phyloP scores from a whole-genome alignment of 192 early-diverging fungal genomes.

The Coemansia interrupta region DNA sequence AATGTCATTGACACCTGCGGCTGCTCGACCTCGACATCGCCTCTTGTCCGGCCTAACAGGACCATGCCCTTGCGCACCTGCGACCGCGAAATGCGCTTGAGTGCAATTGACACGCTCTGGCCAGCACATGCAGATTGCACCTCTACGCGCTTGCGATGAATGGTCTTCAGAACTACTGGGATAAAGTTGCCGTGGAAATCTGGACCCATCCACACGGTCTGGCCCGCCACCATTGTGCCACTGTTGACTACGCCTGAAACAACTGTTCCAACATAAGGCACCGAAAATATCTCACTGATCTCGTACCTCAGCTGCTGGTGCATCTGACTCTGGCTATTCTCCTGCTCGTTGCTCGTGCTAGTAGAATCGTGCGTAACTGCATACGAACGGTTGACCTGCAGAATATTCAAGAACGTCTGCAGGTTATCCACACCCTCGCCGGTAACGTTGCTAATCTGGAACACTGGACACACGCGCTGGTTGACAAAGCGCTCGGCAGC shows the following conservation, averaged over 20 bases:
- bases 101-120: conserved; percentile 78
- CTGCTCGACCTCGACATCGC: conserved; percentile 3
- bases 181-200: conserved; percentile 79
- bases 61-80: conserved; percentile 73
- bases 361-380: background rate
- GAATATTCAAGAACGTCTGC: conserved; percentile 79
- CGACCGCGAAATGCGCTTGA: conserved; percentile 79
- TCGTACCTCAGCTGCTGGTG: conserved; percentile 67
- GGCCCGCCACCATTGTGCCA: conserved; percentile 77
- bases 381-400: conserved; percentile 59
- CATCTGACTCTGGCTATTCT: background rate
- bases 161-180: conserved; percentile 73
- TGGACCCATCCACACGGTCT: conserved; percentile 80
- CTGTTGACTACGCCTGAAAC: conserved; percentile 74
- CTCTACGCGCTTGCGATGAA: conserved; percentile 83
- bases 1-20: conserved; percentile 57
- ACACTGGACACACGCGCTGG: conserved; percentile 90
- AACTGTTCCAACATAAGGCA: conserved; percentile 89
- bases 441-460: conserved; percentile 88
- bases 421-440: conserved; percentile 74
- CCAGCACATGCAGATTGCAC: conserved; percentile 75
- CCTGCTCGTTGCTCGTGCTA: background rate
- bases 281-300: conserved; percentile 86
- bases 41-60: conserved; percentile 17
- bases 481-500: conserved; percentile 79